Evolutionary conservation across 192 early-diverging fungal species (phyloP), one percentile per base, ranked within the genome.

Genomic region (Fimicolochytrium jonesii): DNA sequence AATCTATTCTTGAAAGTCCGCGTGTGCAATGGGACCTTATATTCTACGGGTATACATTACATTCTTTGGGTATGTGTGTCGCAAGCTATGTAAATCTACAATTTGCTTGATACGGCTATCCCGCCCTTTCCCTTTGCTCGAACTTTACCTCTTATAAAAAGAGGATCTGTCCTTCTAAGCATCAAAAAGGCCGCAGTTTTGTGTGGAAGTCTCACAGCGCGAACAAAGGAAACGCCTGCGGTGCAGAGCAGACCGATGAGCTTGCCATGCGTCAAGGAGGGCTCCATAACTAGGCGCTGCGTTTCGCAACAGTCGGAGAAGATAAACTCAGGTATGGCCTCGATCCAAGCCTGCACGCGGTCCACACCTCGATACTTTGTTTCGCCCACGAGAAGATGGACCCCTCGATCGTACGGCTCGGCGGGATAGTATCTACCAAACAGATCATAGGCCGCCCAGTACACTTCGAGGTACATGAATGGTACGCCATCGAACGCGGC

Each of bases 381-480:
- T 22, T 56, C 30, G 32, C 66, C 66, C 23, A 61, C 46, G 17
- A 61, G 33, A 26, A 20, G 18, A 29, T 61, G 59, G 0, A 29
- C 3, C 4, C 59, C 59, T 20, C 59, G 59, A 33, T 61, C 59
- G 34, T 61, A 50, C 2, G 59, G 43, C n/a, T 45, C 23, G 39
- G 54, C 42, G 17, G 17, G 18, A 23, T 59, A 58, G 33, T 37
- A 41, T 41, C 51, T 28, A 3, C 49, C 49, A 6, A 68, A 22
- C 7, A 15, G n/a, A 37, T 67, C 63, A 18, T 34, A 29, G 30
- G 34, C 39, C 15, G 56, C 68, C 47, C 53, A 67, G 56, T 69
- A 69, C 23, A 68, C 46, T 59, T 69, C 68, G 28, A 69, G 62
- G 49, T 69, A 69, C 10, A 33, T 56, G 22, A 69, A 68, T 15